Percentiles rank a stretch among this genome's conserved stretches.
phyloP scores from a whole-genome alignment of 805 yeast species.

The Pichia pseudocactophila region DNA sequence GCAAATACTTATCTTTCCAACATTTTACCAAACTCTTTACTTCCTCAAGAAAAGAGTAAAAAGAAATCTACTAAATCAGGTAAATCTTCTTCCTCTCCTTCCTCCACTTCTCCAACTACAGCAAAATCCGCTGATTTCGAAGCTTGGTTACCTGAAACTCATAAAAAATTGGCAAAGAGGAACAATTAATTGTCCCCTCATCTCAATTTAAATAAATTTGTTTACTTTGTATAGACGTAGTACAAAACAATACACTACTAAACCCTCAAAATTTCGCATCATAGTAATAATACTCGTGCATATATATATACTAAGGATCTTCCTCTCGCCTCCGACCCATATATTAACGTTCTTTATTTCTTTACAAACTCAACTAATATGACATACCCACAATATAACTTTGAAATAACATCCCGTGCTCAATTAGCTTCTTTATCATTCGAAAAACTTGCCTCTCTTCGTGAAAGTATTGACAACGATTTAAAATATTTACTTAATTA shows the following conservation, averaged over 20 bases:
- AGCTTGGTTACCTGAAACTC: constrained; percentile 53
- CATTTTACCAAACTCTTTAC: constrained; percentile 23
- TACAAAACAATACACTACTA: too few relatives aligned
- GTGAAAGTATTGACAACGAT: constrained; percentile 31
- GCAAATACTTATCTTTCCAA: constrained; percentile 41
- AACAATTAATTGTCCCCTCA: constrained; percentile 2
- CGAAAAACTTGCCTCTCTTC: background rate
- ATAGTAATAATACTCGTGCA: too few relatives aligned
- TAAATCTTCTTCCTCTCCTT: constrained; percentile 19
- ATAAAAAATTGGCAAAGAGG: constrained; percentile 30
- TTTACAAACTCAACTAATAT: too few relatives aligned
- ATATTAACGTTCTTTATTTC: too few relatives aligned
- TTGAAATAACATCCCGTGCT: background rate
- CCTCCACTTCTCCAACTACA: constrained; percentile 11
- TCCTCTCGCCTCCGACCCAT: too few relatives aligned
- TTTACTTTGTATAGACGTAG: too few relatives aligned
- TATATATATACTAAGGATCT: too few relatives aligned
- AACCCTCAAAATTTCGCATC: too few relatives aligned
- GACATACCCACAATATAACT: constrained; percentile 2
- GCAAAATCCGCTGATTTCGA: constrained; percentile 26
- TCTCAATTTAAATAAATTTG: too few relatives aligned
- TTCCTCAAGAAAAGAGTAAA: constrained; percentile 20
- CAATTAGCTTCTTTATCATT: constrained; percentile 5
- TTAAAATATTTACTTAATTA: constrained; percentile 33
- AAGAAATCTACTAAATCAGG: constrained; percentile 14